A percentile compares a stretch with the other conserved stretches of the same genome.
Conservation (phyloP, 306 rosid species). For the Citrullus amarus region DNA sequence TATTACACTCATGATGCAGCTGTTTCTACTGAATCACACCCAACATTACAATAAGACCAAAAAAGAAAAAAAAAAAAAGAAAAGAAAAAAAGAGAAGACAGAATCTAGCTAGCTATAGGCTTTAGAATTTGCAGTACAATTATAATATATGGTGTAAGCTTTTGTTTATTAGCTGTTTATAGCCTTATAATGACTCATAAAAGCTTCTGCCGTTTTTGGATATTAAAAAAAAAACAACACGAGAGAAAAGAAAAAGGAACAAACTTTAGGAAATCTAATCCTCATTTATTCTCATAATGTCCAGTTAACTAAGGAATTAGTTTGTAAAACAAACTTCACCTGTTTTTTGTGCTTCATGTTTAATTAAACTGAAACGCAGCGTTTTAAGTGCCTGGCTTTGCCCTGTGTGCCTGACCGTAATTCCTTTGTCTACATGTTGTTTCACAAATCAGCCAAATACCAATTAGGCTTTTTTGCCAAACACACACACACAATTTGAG, state of each 20-base stretch:
- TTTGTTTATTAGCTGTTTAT: slow-evolving; percentile 1
- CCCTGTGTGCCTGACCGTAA: slow-evolving; percentile 25
- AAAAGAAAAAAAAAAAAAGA: neutral
- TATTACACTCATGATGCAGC: neutral
- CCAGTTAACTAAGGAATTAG: neutral
- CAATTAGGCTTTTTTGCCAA: neutral
- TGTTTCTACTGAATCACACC: neutral
- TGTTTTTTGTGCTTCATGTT: neutral
- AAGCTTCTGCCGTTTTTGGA: neutral
- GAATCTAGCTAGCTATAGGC: neutral
- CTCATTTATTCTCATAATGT: neutral
- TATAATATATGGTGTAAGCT: neutral
- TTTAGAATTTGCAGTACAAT: neutral
- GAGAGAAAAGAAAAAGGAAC: neutral
- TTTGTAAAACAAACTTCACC: neutral
- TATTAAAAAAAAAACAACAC: neutral
- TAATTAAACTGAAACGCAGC: neutral
- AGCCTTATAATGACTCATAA: neutral
- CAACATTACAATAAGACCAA: neutral
- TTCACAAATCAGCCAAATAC: neutral
- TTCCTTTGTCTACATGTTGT: slow-evolving; percentile 9
- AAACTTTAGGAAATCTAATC: neutral
- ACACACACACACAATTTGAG: neutral
- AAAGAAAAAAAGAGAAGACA: neutral
- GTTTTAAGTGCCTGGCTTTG: slow-evolving; percentile 26